Base-by-base conservation (phyloP, 805 yeast genomes). In the Suhomyces pyralidae region DNA sequence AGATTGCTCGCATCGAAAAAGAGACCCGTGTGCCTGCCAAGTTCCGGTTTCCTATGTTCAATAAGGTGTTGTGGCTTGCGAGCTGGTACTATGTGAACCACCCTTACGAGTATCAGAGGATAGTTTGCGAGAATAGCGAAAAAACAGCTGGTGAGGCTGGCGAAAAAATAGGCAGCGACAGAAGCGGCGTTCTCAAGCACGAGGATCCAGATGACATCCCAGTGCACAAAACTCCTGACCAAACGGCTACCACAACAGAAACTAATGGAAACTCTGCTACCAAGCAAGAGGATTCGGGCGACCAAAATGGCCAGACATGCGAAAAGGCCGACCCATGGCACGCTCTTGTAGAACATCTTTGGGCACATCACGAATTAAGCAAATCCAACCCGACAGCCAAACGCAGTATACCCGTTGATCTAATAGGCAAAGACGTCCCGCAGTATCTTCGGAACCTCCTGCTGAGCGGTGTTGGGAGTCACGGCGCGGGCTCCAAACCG, bases 21-120 rank as follows among this genome's bases (percentile, higher is more conserved):
- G 65, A 65, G 7, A 88, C 96, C 0, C 80, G 81, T 55, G 97
- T 91, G 3, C 91, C 91, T 0, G 77, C 82, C 48, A 82, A 83
- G 60, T 91, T 85, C 69, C 77, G 89, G 48, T 90, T 88, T 60
- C 97, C 97, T 0, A 77, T 80, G 66, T 90, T 91, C 63, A 79
- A 83, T 54, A 79, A 75, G 55, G 83, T 88, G 3, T 68, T 90
- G 67, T 86, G 93, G 90, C 71, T 84, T 10, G 75, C 88, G 3
- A 84, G 84, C 7, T 76, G 74, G 69, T 78, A 78, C 57, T 74
- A 69, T 50, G 55, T 51, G 26, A 61, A 68, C 25, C 68, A 69
- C 47, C 46, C n/a, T 3, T 10, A 38, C 22, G 42, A 32, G 9
- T 32, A 32, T 40, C 20, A 12, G 22, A 40, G 7, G 12, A 5